These are phyloP conservation scores for Rosa persica DNA, from an alignment of 306 rosid species.

Conservation along the genomic window DNA sequence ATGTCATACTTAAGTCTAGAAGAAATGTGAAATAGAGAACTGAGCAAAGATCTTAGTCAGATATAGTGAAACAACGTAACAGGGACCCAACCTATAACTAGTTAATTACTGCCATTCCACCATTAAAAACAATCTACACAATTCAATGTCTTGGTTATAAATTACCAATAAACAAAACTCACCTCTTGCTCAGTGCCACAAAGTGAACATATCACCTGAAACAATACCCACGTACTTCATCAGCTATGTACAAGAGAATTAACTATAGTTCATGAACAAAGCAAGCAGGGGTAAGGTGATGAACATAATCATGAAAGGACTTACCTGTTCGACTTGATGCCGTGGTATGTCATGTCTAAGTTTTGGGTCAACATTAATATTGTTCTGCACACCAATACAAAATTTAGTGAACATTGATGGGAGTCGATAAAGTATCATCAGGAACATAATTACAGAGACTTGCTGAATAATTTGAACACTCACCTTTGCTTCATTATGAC, in stretches of 20 bases:
- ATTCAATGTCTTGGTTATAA: neutral
- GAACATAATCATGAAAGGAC: neutral
- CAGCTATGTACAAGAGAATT: constrained; percentile 13
- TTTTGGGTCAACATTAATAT: constrained; percentile 57
- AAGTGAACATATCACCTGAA: constrained; percentile 78
- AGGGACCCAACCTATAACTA: neutral
- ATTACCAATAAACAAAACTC: constrained; percentile 15
- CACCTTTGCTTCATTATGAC: constrained; percentile 76
- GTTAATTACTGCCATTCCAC: neutral
- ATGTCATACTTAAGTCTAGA: neutral
- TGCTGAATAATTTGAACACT: neutral
- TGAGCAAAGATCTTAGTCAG: neutral
- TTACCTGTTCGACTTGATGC: constrained; percentile 62
- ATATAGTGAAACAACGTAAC: neutral
- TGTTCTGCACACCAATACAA: constrained; percentile 45
- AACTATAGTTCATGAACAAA: neutral
- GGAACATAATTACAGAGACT: neutral
- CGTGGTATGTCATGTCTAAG: constrained; percentile 79
- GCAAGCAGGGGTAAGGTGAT: neutral
- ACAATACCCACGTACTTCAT: constrained; percentile 13
- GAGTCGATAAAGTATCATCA: constrained; percentile 1
- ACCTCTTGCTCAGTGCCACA: constrained; percentile 90
- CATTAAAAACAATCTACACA: neutral
- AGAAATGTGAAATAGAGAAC: neutral
- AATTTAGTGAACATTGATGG: neutral